Conservation (phyloP, 306 rosid genomes). For the Trichosanthes cucumerina region DNA sequence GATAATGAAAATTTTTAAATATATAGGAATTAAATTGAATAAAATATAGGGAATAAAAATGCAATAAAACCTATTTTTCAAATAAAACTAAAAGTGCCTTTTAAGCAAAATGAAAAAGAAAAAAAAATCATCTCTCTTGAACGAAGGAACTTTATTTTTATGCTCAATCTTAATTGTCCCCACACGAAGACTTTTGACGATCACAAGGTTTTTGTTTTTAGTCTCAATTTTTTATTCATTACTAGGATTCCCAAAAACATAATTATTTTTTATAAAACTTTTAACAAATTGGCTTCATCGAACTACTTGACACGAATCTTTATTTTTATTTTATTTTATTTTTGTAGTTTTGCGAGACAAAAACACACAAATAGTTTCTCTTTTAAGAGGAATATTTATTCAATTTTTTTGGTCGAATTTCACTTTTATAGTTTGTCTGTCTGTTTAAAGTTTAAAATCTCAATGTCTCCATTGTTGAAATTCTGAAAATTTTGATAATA, state of each 20-base stretch:
- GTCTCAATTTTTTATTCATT: background rate
- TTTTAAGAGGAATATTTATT: too few relatives aligned
- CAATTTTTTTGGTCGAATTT: too few relatives aligned
- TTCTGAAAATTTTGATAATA: too few relatives aligned
- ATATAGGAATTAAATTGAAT: too few relatives aligned
- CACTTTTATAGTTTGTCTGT: too few relatives aligned
- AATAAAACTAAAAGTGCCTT: background rate
- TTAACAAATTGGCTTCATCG: background rate
- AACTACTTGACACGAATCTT: background rate
- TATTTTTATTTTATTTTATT: background rate
- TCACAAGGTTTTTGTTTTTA: background rate
- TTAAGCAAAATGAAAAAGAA: background rate
- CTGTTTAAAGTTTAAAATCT: too few relatives aligned
- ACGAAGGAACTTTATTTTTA: background rate
- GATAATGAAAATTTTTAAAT: too few relatives aligned
- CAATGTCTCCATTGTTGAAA: too few relatives aligned
- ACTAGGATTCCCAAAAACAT: background rate
- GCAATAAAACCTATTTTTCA: too few relatives aligned
- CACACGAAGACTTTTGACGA: background rate
- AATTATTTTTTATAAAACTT: background rate
- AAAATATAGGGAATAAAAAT: too few relatives aligned
- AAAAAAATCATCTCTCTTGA: background rate
- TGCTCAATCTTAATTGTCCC: background rate
- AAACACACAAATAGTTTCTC: background rate
- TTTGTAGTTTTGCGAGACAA: background rate